Conservation (phyloP, 108 stramenopile species). For the Fragilaria radians region DNA sequence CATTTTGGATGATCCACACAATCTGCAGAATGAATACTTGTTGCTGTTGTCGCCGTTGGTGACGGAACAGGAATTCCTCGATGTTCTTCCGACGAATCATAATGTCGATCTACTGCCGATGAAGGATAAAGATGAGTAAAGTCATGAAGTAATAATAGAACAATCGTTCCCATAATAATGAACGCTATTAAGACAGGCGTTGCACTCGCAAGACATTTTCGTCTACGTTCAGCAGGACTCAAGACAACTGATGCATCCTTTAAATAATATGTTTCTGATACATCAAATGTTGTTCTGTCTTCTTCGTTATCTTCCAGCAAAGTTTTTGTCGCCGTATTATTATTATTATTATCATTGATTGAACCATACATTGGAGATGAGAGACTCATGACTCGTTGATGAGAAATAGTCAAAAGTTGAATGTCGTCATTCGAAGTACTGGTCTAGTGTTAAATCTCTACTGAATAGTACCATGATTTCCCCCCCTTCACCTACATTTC, state of each 20-base stretch:
- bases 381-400: too few relatives aligned
- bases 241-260: not conserved
- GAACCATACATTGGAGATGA: too few relatives aligned
- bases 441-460: too few relatives aligned
- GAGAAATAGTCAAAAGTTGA: too few relatives aligned
- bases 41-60: not conserved
- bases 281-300: too few relatives aligned
- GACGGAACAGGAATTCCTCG: not conserved
- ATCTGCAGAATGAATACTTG: not conserved
- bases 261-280: not conserved
- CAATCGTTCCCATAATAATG: constrained; percentile 12
- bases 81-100: not conserved
- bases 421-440: too few relatives aligned
- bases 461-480: too few relatives aligned
- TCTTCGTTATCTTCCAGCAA: too few relatives aligned
- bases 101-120: constrained; percentile 1
- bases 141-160: constrained; percentile 8
- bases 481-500: too few relatives aligned
- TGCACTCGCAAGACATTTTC: not conserved
- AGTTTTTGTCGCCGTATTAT: too few relatives aligned
- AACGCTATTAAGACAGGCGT: constrained; percentile 23
- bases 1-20: constrained; percentile 27
- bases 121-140: constrained; percentile 15
- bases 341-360: not conserved
- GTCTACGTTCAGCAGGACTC: not conserved